Evolutionary conservation across 2,329 filamentous ascomycete genomes (phyloP).

Genomic region (Phoma sp.): DNA sequence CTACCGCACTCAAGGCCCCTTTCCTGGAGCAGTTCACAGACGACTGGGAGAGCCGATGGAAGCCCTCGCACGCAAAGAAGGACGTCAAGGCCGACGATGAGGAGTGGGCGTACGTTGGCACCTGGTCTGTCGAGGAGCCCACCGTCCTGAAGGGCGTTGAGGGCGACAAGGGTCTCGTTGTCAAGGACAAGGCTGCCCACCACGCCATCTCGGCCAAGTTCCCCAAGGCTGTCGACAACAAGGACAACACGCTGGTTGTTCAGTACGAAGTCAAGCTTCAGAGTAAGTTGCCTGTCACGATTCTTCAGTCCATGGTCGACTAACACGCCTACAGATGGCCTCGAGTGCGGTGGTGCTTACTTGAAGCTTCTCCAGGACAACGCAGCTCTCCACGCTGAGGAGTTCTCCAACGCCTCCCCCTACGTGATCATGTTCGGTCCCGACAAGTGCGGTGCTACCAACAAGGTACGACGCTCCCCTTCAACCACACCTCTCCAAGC

Average conservation of each 20-base stretch:
- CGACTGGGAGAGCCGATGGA: constrained; percentile 93
- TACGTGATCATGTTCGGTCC: constrained; percentile 99
- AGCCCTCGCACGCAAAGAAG: constrained; percentile 96
- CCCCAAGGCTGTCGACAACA: constrained; percentile 94
- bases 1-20: constrained; percentile 84
- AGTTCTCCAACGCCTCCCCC: constrained; percentile 96
- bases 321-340: constrained; percentile 69
- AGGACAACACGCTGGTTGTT: constrained; percentile 94
- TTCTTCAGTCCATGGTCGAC: constrained; percentile 7
- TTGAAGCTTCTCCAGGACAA: constrained; percentile 98
- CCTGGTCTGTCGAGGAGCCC: constrained; percentile 97
- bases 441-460: constrained; percentile 98
- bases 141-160: constrained; percentile 87
- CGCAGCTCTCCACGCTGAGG: constrained; percentile 93
- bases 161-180: constrained; percentile 93
- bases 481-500: constrained; percentile 9
- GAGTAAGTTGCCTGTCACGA: constrained; percentile 66
- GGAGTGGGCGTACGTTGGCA: constrained; percentile 96
- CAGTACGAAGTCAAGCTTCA: constrained; percentile 99
- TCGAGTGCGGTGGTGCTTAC: constrained; percentile 98
- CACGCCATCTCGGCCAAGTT: constrained; percentile 99
- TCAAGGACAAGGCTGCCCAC: constrained; percentile 97
- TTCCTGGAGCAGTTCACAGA: constrained; percentile 99
- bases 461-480: constrained; percentile 73
- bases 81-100: constrained; percentile 76